These are phyloP conservation scores for Bruguiera hainesii DNA, from an alignment of 441 rosid genomes.

Conservation along the genomic window DNA sequence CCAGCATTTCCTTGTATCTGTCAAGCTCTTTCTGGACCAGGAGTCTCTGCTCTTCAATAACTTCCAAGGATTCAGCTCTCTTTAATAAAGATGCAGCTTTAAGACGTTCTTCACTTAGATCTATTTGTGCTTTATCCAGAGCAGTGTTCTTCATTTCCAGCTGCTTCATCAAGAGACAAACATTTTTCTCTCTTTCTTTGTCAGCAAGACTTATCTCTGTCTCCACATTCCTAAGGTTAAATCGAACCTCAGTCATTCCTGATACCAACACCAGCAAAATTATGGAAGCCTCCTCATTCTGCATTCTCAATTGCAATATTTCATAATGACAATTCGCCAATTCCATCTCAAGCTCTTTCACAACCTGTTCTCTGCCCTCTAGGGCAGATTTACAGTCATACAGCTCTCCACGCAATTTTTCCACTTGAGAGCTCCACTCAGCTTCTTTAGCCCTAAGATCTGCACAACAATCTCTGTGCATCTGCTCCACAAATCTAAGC, in stretches of 20 bases:
- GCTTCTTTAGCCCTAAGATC: constrained; percentile 68
- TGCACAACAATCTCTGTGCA: constrained; percentile 57
- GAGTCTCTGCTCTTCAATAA: constrained; percentile 36
- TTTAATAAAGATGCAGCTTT: constrained; percentile 35
- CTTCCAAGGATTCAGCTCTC: constrained; percentile 38
- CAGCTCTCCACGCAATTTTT: constrained; percentile 49
- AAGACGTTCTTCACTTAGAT: constrained; percentile 45
- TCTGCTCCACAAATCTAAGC: constrained; percentile 63
- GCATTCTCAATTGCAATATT: constrained; percentile 53
- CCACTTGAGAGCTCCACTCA: constrained; percentile 58
- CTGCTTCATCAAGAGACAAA: constrained; percentile 45
- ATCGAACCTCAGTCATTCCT: constrained; percentile 51
- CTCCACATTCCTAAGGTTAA: constrained; percentile 42
- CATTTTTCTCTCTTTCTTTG: constrained; percentile 42
- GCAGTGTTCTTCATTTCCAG: constrained; percentile 54
- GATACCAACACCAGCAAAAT: constrained; percentile 58
- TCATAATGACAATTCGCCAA: constrained; percentile 45
- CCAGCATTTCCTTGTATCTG: constrained; percentile 53
- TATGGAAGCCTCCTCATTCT: constrained; percentile 64
- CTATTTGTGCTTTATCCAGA: constrained; percentile 41
- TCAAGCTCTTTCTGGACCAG: constrained; percentile 49
- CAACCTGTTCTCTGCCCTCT: constrained; percentile 43
- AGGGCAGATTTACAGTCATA: constrained; percentile 38
- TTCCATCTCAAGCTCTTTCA: constrained; percentile 47
- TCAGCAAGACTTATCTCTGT: constrained; percentile 30